Conservation (phyloP, 2,329 filamentous ascomycete species). For the Pseudocercospora fuligena region DNA sequence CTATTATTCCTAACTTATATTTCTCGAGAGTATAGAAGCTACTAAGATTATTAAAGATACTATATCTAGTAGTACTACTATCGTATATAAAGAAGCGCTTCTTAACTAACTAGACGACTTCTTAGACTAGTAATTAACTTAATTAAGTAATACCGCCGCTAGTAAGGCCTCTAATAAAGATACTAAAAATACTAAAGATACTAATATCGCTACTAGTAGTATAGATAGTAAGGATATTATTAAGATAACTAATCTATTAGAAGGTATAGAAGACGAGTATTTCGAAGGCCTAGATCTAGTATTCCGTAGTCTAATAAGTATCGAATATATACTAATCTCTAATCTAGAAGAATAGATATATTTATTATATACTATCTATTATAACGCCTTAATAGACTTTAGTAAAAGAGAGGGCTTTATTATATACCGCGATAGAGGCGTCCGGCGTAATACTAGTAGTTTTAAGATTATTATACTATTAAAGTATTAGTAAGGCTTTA, state of each 20-base stretch:
- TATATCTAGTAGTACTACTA: background rate
- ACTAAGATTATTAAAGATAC: background rate
- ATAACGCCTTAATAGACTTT: background rate
- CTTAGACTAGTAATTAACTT: background rate
- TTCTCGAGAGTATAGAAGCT: too few relatives aligned
- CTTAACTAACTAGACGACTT: background rate
- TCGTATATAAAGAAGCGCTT: background rate
- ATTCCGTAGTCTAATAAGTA: background rate
- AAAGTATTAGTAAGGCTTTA: background rate
- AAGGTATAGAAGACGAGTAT: background rate
- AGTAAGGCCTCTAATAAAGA: too few relatives aligned
- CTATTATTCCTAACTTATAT: background rate
- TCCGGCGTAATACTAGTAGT: background rate
- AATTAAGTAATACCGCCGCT: background rate
- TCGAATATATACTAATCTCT: background rate
- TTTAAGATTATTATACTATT: background rate
- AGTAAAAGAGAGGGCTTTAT: background rate
- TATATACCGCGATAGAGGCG: background rate
- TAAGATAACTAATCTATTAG: background rate
- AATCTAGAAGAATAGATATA: background rate
- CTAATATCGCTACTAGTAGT: too few relatives aligned
- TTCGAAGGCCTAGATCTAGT: background rate
- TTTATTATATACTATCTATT: background rate
- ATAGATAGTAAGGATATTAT: background rate
- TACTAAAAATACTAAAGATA: background rate